Evolutionary conservation across 1,284 basidiomycete species (phyloP), one percentile per base, ranked within the genome.

Genomic region (Ustilago vetiveriae): DNA sequence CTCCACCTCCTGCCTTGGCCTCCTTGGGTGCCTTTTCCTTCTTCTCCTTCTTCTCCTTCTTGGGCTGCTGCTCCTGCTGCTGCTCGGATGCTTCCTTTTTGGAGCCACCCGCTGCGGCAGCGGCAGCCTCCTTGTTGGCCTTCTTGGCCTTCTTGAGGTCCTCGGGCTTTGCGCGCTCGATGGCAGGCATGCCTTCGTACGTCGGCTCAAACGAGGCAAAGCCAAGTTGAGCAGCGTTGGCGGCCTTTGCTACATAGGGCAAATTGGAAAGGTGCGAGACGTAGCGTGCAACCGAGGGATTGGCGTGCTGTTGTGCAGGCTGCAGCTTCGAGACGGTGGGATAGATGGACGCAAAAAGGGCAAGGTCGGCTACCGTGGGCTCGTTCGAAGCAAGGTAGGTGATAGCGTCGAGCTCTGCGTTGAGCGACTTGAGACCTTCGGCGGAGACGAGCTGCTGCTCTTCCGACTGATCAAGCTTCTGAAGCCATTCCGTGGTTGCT

Each of bases 181-280:
- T 78, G 27, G 48, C 38, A 8, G 80, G 80, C 71, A 79, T 75
- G n/a, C 78, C 78, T 24, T 80, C 76, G 51, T 72, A 80, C 8
- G 46, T 54, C 3, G 79, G 79, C 53, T 79, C 76, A 44, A 80
- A 76, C 17, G 76, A 46, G 17, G 56, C 21, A 42, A 76, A 64
- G 11, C 56, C 65, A 22, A 69, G 69, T 48, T 74, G 68, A 14
- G 67, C 55, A 11, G 60, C 52, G 37, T 56, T 64, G 51, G 58
- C 46, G 36, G 56, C 66, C 23, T 66, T 65, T 16, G 43, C 46
- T 32, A 72, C 59, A 14, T 66, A 59, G 11, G 72, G 57, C 22
- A 77, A 50, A 40, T 78, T 71, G 37, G 78, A 78, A 50, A 82
- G 65, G 49, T 82, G 80, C 9, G 79, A 77, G 47, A 79, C 65